Evolutionary conservation across 2,329 filamentous ascomycete species (phyloP).

Genomic region (Claviceps lovelessii): DNA sequence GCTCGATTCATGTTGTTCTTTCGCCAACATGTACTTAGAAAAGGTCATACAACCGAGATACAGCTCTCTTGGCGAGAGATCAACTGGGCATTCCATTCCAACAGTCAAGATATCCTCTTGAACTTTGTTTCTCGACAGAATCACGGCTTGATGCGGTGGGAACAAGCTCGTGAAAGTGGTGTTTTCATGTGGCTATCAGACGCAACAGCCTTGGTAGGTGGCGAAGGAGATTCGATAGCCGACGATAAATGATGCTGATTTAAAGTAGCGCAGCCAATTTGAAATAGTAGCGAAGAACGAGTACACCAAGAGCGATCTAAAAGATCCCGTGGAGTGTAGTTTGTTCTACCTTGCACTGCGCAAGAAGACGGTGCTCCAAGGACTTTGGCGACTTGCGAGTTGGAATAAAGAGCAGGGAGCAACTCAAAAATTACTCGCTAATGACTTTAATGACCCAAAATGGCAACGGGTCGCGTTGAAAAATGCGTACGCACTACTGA

Average conservation of each 20-base stretch:
- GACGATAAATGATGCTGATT: constrained; percentile 5
- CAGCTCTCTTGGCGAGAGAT: constrained; percentile 67
- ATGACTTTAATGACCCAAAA: constrained; percentile 75
- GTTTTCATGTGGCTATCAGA: constrained; percentile 93
- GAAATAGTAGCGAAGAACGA: constrained; percentile 86
- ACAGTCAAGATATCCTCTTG: constrained; percentile 74
- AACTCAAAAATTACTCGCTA: constrained; percentile 68
- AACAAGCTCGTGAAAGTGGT: constrained; percentile 70
- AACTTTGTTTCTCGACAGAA: constrained; percentile 73
- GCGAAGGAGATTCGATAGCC: not conserved
- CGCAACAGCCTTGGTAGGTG: constrained; percentile 55
- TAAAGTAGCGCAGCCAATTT: constrained; percentile 46
- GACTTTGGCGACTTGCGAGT: constrained; percentile 84
- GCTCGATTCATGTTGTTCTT: constrained; percentile 80
- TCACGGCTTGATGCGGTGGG: constrained; percentile 69
- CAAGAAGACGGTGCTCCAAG: constrained; percentile 82
- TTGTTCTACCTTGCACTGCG: constrained; percentile 80
- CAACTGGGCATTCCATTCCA: constrained; percentile 72
- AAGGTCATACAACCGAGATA: constrained; percentile 47
- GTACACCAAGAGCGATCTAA: constrained; percentile 75
- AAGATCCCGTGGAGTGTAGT: constrained; percentile 81
- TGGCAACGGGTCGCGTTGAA: constrained; percentile 87
- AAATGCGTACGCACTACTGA: constrained; percentile 90
- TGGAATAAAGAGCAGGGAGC: constrained; percentile 77
- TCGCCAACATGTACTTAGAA: constrained; percentile 61